phyloP scores from a whole-genome alignment of 495 filamentous ascomycete genomes.

The Penicillium nucicola region DNA sequence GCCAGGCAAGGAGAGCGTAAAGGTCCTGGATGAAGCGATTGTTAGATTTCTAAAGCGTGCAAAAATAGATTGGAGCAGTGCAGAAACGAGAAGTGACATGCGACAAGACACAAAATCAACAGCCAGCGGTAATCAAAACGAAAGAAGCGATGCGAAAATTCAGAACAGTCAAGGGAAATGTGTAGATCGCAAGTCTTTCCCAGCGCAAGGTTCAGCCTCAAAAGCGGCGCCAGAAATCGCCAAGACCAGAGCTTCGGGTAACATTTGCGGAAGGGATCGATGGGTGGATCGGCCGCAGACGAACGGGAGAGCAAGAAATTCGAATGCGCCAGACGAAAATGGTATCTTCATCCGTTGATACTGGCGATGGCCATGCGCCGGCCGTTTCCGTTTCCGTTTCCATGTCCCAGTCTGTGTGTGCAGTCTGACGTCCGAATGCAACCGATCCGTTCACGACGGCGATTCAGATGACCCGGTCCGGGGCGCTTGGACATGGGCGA shows the following conservation, averaged over 20 bases:
- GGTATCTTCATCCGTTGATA: neutral
- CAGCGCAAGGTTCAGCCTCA: constrained; percentile 1
- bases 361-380: constrained; percentile 12
- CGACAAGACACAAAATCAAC: neutral
- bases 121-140: neutral
- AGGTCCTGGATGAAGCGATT: constrained; percentile 10
- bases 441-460: constrained; percentile 9
- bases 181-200: neutral
- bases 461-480: neutral
- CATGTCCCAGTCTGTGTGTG: neutral
- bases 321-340: neutral
- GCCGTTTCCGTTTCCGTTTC: constrained; percentile 23
- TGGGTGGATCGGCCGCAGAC: constrained; percentile 4
- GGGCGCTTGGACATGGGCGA: neutral
- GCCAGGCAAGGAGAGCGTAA: constrained; percentile 21
- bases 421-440: constrained; percentile 16
- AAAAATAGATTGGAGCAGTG: neutral
- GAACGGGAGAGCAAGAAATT: neutral
- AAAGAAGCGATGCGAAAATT: neutral
- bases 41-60: constrained; percentile 7
- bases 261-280: neutral
- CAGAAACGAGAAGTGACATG: neutral
- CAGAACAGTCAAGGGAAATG: neutral
- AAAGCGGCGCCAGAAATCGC: constrained; percentile 6
- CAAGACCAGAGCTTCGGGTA: constrained; percentile 10